These are phyloP conservation scores for Tillandsia leiboldiana DNA, from an alignment of 176 grass and related monocot species.

Conservation along the genomic window DNA sequence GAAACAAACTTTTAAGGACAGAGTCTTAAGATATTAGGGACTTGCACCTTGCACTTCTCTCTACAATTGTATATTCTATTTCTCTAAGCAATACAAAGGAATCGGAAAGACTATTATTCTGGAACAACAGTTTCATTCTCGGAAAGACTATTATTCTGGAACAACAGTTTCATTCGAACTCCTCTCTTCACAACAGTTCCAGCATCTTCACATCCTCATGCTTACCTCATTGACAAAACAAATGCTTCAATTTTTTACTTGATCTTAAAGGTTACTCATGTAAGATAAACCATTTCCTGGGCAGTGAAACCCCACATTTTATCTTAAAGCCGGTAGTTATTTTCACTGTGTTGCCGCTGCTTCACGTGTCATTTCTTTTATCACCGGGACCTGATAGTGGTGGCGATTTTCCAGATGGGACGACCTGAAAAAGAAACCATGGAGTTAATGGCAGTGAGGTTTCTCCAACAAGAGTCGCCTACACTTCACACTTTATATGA, in stretches of 20 bases:
- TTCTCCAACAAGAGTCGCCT: background rate
- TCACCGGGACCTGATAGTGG: background rate
- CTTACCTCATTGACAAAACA: background rate
- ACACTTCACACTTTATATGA: background rate
- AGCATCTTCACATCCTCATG: background rate
- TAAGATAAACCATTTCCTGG: background rate
- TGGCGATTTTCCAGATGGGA: conserved; percentile 13
- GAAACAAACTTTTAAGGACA: background rate
- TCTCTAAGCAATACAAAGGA: background rate
- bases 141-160: background rate
- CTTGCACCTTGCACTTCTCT: background rate
- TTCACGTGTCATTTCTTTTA: background rate
- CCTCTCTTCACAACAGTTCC: background rate
- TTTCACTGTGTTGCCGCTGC: background rate
- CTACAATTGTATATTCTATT: background rate
- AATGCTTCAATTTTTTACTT: background rate
- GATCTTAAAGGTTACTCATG: background rate
- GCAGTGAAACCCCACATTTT: background rate
- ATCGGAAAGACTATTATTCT: background rate
- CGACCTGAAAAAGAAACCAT: conserved; percentile 23
- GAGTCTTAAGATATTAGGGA: background rate
- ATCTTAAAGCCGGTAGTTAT: background rate
- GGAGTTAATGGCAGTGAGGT: background rate
- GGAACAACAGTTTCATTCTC: background rate
- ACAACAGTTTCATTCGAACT: background rate